Conservation (phyloP, 1,139 yeast species). For the Protomyces lactucae-debilis region DNA sequence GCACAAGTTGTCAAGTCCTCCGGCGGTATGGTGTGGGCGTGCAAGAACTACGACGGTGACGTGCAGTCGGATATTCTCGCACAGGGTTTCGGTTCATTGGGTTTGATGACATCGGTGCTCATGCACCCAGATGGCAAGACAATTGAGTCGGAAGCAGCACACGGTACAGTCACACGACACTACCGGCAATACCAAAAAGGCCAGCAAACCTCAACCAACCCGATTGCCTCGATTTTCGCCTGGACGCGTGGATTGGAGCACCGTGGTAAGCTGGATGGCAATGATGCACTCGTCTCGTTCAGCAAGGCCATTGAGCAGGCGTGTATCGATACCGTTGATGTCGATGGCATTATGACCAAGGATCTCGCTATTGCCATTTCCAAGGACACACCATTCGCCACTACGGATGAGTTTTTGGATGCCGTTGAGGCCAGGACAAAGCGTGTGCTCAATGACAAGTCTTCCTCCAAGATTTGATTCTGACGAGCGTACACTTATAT, state of each 20-base stretch:
- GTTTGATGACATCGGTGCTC: constrained; percentile 91
- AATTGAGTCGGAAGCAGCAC: constrained; percentile 95
- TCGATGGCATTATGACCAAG: constrained; percentile 89
- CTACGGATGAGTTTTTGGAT: constrained; percentile 23
- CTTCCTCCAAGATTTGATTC: background rate
- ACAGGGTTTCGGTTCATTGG: constrained; percentile 94
- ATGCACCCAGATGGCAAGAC: constrained; percentile 94
- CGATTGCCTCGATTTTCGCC: constrained; percentile 95
- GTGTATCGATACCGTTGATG: constrained; percentile 76
- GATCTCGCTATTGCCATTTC: constrained; percentile 49
- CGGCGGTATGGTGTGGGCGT: constrained; percentile 91
- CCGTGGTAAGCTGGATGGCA: constrained; percentile 82
- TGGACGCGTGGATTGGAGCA: constrained; percentile 91
- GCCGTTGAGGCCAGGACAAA: constrained; percentile 25
- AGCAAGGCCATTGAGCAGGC: constrained; percentile 76
- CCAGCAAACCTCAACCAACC: constrained; percentile 94
- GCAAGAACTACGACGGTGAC: constrained; percentile 97
- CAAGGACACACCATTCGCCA: constrained; percentile 22
- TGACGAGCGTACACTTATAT: background rate
- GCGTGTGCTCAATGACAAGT: constrained; percentile 17
- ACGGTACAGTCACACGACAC: constrained; percentile 96
- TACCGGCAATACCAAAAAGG: constrained; percentile 93
- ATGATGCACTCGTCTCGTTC: constrained; percentile 77
- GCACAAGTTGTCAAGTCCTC: constrained; percentile 95
- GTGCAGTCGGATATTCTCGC: constrained; percentile 96